Evolutionary conservation across 2,329 filamentous ascomycete species (phyloP).

Genomic region (Decorospora gaudefroyi): DNA sequence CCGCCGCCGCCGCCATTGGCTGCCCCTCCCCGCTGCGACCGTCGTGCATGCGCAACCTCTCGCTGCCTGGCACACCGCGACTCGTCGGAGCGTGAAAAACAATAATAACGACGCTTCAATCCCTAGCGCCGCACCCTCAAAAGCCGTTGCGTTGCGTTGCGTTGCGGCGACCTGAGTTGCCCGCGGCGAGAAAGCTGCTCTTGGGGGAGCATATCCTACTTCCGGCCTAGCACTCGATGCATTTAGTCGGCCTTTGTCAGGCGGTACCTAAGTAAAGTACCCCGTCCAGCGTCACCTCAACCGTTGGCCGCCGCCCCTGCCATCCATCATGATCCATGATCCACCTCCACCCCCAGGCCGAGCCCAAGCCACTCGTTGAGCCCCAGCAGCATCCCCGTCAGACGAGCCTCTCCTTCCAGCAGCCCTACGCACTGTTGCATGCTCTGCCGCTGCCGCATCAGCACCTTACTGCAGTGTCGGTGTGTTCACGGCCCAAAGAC

Average conservation of each 20-base stretch:
- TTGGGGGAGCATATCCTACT: constrained; percentile 31
- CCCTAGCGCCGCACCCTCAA: constrained; percentile 26
- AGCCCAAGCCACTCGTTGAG: constrained; percentile 24
- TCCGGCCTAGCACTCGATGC: constrained; percentile 25
- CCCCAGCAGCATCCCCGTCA: constrained; percentile 22
- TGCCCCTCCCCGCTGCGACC: constrained; percentile 18
- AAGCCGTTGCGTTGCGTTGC: constrained; percentile 17
- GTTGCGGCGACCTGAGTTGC: not conserved
- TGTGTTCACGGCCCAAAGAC: constrained; percentile 22
- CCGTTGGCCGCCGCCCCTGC: constrained; percentile 1
- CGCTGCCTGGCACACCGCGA: constrained; percentile 28
- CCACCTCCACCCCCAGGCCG: too few species aligned
- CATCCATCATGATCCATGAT: too few species aligned
- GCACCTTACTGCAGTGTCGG: constrained; percentile 36
- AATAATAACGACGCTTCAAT: constrained; percentile 15
- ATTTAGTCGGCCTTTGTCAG: constrained; percentile 30
- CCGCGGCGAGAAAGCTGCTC: constrained; percentile 20
- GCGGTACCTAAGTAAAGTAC: constrained; percentile 16
- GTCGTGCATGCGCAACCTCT: constrained; percentile 33
- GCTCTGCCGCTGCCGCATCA: constrained; percentile 37
- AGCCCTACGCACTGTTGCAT: constrained; percentile 38
- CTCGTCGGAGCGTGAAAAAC: constrained; percentile 20
- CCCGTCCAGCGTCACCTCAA: constrained; percentile 8
- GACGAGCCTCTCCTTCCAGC: constrained; percentile 27
- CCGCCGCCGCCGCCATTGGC: constrained; percentile 22